Percentiles rank a stretch among this genome's conserved stretches.
These are phyloP conservation scores for Tetraselmis striata DNA, from an alignment of 139 green algal genomes.

Conservation along the genomic window DNA sequence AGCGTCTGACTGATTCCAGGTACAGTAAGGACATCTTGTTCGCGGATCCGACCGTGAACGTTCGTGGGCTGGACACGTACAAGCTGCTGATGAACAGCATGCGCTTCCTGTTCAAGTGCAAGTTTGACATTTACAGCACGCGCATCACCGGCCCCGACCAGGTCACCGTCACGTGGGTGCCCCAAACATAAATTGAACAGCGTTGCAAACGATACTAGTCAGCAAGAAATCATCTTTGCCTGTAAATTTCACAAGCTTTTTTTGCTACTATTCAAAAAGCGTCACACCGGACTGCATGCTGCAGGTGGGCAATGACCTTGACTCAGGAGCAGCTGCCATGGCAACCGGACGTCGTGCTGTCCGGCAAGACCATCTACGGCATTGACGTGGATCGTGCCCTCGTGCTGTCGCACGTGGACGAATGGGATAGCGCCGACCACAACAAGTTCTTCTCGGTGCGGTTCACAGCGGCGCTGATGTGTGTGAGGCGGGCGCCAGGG, in stretches of 20 bases:
- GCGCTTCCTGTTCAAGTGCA: background rate
- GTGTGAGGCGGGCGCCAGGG: too few relatives aligned
- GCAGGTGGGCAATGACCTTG: constrained; percentile 44
- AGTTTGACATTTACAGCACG: background rate
- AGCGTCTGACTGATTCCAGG: background rate
- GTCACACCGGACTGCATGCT: too few relatives aligned
- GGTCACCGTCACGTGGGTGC: background rate
- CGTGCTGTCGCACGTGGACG: constrained; percentile 34
- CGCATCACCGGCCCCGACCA: background rate
- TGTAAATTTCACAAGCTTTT: too few relatives aligned
- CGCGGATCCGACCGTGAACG: background rate
- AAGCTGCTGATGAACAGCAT: background rate
- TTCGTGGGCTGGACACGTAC: background rate
- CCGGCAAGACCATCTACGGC: constrained; percentile 22
- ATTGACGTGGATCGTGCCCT: background rate
- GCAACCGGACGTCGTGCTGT: constrained; percentile 38
- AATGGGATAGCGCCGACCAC: constrained; percentile 47
- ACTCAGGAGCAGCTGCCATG: constrained; percentile 36
- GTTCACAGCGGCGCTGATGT: too few relatives aligned
- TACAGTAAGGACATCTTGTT: background rate
- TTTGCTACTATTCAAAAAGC: too few relatives aligned
- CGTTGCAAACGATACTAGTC: too few relatives aligned
- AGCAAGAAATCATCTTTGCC: too few relatives aligned
- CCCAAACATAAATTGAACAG: too few relatives aligned
- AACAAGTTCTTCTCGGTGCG: constrained; percentile 48